Base-by-base conservation (phyloP, 257 asterid species). In the Verbena officinalis region DNA sequence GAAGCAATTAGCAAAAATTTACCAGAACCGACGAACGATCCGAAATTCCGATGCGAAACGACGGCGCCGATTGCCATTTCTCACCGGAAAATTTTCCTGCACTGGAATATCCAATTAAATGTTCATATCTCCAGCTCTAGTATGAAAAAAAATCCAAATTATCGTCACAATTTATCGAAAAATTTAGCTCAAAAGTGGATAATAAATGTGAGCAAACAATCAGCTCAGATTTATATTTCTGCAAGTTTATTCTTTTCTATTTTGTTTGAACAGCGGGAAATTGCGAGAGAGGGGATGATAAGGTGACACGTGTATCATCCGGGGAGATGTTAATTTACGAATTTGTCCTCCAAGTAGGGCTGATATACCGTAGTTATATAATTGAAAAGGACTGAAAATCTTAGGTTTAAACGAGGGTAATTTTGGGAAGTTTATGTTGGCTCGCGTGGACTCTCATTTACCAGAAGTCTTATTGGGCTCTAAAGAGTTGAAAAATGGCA, bases 11-110 rank as follows among this genome's bases (percentile, higher is more conserved):
- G 39, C 16, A 53, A 22, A 27, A 2, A 49, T 30, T 44, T 77
- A 91, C 96, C 97, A 55, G 95, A 80, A 77, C 83, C 83, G 62
- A 75, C 15, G 68, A 85, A 81, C 27, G 81, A 75, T 72, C 86
- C 85, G 73, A 86, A 84, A 59, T 83, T 83, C 86, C 97, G 81
- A 82, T 75, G 77, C 65, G 91, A 85, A 74, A 85, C 81, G 76
- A 79, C 80, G 69, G 95, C 80, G 45, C 96, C 95, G 61, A 85
- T 85, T 49, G 93, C 86, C 98, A 92, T 89, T 27, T 64, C 69
- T 62, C 76, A n/a, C 77, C 78, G 72, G 83, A 69, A 56, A 64
- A 48, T 38, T 57, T 31, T n/a, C n/a, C 34, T 24, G 59, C 58
- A 36, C 40, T 27, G 43, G 22, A 34, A 65, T 31, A 22, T 16